These are phyloP conservation scores for Metroxylon sagu DNA, from an alignment of 176 grass and related monocot species.

Conservation along the genomic window DNA sequence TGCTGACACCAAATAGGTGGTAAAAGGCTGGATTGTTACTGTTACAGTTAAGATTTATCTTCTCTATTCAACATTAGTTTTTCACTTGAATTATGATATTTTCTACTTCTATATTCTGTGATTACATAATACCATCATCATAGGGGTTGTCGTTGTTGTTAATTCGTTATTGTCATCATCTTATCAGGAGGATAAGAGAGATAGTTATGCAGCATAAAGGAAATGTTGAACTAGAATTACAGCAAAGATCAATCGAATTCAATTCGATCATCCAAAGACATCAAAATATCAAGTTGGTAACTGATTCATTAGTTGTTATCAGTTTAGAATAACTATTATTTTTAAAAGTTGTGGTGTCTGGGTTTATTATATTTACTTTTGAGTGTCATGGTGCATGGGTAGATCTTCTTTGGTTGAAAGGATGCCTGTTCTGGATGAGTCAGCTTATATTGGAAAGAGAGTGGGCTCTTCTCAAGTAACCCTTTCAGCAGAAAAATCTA, in stretches of 20 bases:
- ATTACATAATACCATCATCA: too few species aligned
- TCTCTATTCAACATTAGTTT: too few species aligned
- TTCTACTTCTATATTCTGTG: too few species aligned
- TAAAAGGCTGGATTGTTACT: too few species aligned
- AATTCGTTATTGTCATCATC: constrained; percentile 1
- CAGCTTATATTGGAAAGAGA: constrained; percentile 65
- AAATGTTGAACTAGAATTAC: constrained; percentile 77
- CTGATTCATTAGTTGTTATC: background rate
- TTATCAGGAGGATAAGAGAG: constrained; percentile 78
- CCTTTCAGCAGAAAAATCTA: constrained; percentile 44
- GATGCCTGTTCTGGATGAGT: constrained; percentile 95
- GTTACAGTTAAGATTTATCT: too few species aligned
- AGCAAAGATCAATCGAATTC: constrained; percentile 98
- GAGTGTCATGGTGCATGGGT: constrained; percentile 20
- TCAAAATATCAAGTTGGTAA: constrained; percentile 69
- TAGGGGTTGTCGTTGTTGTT: too few species aligned
- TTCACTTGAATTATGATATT: too few species aligned
- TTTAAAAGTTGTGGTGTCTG: constrained; percentile 8
- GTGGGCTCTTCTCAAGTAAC: constrained; percentile 48
- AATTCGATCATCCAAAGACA: constrained; percentile 97
- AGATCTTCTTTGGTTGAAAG: constrained; percentile 95
- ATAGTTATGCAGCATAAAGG: constrained; percentile 82
- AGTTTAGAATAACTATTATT: too few species aligned
- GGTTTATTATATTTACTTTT: constrained; percentile 8
- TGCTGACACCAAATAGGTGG: too few species aligned